Base-by-base conservation (phyloP, 164 flowering plant genomes). In the Magnolia changhungtana region DNA sequence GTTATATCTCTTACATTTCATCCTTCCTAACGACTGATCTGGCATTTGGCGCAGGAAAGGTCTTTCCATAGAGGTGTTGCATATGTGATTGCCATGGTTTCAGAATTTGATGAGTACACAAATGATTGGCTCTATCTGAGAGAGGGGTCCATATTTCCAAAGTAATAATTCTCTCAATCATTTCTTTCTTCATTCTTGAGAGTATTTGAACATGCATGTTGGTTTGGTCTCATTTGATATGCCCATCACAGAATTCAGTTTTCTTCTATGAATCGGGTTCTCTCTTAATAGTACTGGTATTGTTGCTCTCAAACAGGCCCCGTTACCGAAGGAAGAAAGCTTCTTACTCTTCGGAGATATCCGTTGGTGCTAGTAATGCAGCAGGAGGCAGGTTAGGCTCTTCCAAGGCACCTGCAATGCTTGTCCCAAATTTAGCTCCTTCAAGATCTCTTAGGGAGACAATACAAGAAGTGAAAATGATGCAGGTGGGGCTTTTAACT, bases 91-190 rank as follows among this genome's bases (percentile, higher is more conserved):
- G 97, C 98, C 23, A 90, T 92, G 96, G 92, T 95, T 79, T 94
- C 94, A 4, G 98, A 92, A 80, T 95, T 95, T 75, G 98, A 95
- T 63, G 97, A 95, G 88, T 93, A 92, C 85, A 93, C 98, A 18
- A 95, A 95, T 81, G 98, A 95, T 77, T 91, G 88, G 90, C 96
- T 95, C 51, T 93, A 93, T 82, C 91, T 95, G 63, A 88, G 96
- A 45, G 98, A 95, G 76, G 98, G 98, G 27, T 88, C 96, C 27
- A 77, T 90, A 63, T 80, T 95, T 66, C 98, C 98, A 78, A 95
- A 86, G 98, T 95, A 91, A 88, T 82, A 69, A 49, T 74, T 78
- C 69, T 71, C 31, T 50, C 52, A 67, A 71, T 69, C n/a, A 24
- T 71, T 72, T 78, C 51, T 71, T 69, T 51, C 29, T 72, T 76